Base-by-base conservation (phyloP, 1,284 basidiomycete species). In the Fistulina hepatica region DNA sequence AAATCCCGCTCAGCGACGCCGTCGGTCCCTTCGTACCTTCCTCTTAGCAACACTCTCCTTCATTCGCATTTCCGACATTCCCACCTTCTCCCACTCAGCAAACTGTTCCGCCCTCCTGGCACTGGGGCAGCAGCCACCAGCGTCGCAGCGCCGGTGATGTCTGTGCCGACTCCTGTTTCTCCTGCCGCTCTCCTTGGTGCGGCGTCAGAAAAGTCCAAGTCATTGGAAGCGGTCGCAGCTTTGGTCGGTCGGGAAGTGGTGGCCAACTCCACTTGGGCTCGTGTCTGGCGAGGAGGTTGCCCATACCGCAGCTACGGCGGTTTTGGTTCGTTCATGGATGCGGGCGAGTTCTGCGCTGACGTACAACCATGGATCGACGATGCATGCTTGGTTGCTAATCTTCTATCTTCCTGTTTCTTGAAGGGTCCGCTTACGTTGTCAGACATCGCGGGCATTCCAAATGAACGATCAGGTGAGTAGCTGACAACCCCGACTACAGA, bases 151-250 rank as follows among this genome's bases (percentile, higher is more conserved):
- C 62, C 8, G 64, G 64, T 0, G 6, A 52, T 55, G 3, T 79
- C 75, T 10, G 81, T 77, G 0, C 81, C 80, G 2, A 85, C 81
- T 0, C 81, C 81, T 1, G 79, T 84, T 3, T 85, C 81, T 0
- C 81, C 81, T 19, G 81, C 77, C 5, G 78, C 80, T 2, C 63
- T 65, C 1, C 53, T 79, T 13, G 76, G 75, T 5, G 67, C 67
- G 3, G 61, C 71, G 2, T 69, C 67, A 1, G 78, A 82, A 51
- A 72, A 72, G 47, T 67, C 67, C 5, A 76, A 73, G 51, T 69
- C 69, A 1, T 58, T 82, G n/a, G 80, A 82, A 52, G 69, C 71
- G 0, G 71, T 72, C 1, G 78, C 73, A 2, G 64, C 64, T 37
- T 65, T 69, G 26, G 55, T 85, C 19, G 73, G 74, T 4, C 60